These are phyloP conservation scores for Coniochaeta hoffmannii DNA, from an alignment of 2,329 filamentous ascomycete species.

Conservation along the genomic window DNA sequence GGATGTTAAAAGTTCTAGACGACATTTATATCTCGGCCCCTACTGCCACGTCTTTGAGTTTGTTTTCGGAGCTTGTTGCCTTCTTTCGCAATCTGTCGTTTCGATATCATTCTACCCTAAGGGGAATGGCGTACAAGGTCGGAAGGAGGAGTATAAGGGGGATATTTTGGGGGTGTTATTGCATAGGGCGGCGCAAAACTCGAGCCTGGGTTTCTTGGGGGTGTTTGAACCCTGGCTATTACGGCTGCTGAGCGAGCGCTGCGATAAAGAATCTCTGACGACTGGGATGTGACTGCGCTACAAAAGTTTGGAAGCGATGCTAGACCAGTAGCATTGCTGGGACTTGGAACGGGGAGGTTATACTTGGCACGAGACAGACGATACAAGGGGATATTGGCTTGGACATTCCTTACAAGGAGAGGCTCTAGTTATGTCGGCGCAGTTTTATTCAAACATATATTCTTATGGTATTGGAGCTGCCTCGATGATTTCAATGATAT, in stretches of 20 bases:
- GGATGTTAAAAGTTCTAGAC: slow-evolving; percentile 7
- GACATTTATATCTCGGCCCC: neutral
- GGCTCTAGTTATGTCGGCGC: neutral
- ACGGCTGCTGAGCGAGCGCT: neutral
- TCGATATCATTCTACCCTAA: too few relatives aligned
- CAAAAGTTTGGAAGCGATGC: neutral
- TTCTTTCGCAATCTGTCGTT: neutral
- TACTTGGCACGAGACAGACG: neutral
- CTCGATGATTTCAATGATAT: too few relatives aligned
- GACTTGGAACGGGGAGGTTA: neutral
- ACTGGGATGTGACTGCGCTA: neutral
- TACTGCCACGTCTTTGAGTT: neutral
- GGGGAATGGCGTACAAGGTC: too few relatives aligned
- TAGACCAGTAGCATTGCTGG: too few relatives aligned
- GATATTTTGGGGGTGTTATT: neutral
- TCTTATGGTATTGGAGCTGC: too few relatives aligned
- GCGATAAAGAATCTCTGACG: neutral
- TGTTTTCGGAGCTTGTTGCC: neutral
- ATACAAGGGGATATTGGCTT: neutral
- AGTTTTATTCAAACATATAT: neutral
- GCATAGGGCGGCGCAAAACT: neutral
- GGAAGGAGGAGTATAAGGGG: neutral
- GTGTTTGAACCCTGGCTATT: neutral
- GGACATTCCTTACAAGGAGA: neutral
- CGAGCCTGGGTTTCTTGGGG: neutral